Evolutionary conservation across 495 filamentous ascomycete species (phyloP).

Genomic region (Penicillium egyptiacum): DNA sequence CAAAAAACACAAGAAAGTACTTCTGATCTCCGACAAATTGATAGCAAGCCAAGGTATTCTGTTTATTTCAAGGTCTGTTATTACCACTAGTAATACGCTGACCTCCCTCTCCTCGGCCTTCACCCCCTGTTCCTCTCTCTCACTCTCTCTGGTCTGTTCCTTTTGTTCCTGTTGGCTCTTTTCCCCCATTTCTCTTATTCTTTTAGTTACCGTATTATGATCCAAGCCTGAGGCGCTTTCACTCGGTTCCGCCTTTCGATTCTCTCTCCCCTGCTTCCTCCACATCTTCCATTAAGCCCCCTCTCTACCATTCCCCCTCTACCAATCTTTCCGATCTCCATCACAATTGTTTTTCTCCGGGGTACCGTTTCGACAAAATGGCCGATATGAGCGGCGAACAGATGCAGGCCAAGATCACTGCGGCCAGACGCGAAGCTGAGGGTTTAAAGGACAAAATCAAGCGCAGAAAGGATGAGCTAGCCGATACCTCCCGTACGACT

Average conservation of each 20-base stretch:
- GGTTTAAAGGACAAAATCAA: conserved; percentile 98
- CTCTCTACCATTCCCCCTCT: conserved; percentile 19
- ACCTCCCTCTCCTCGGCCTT: conserved; percentile 8
- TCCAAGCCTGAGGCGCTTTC: conserved; percentile 10
- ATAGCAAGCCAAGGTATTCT: neutral
- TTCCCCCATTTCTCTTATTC: neutral
- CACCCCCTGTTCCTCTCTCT: conserved; percentile 12
- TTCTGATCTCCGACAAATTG: neutral
- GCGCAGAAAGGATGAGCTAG: conserved; percentile 98
- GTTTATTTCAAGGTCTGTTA: neutral
- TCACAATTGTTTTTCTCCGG: conserved; percentile 26
- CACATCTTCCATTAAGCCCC: conserved; percentile 12
- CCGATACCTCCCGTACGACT: conserved; percentile 90
- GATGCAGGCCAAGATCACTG: conserved; percentile 87
- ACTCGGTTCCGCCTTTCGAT: conserved; percentile 7
- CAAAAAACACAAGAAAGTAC: neutral
- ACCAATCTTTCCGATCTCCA: conserved; percentile 4
- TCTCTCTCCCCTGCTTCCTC: conserved; percentile 3
- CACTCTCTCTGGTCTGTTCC: conserved; percentile 2
- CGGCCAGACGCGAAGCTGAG: conserved; percentile 96
- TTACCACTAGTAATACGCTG: conserved; percentile 20
- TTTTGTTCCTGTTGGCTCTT: conserved; percentile 7
- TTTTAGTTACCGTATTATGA: conserved; percentile 12
- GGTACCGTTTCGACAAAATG: conserved; percentile 42
- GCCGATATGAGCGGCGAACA: conserved; percentile 69